A percentile compares a stretch with the other conserved stretches of the same genome.
Evolutionary conservation across 1,139 yeast species (phyloP).

Genomic region (Magnusiomyces paraingens): DNA sequence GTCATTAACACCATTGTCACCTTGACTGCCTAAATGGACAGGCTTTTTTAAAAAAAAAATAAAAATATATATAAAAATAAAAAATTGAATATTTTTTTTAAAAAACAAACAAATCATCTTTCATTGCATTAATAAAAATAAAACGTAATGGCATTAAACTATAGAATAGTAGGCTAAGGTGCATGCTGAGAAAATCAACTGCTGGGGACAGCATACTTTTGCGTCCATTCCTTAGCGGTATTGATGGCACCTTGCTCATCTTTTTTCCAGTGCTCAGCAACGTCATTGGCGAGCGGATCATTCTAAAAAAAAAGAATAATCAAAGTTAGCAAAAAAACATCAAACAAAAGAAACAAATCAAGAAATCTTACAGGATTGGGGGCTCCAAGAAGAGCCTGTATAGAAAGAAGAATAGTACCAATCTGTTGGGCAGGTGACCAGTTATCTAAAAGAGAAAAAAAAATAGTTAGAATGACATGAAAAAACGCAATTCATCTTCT

Average conservation of each 20-base stretch:
- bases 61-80: background rate
- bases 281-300: constrained; percentile 96
- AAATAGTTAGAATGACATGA: background rate
- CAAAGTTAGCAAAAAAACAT: background rate
- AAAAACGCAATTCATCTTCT: background rate
- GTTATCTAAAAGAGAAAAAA: constrained; percentile 29
- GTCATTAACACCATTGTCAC: constrained; percentile 95
- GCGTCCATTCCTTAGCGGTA: constrained; percentile 88
- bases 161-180: background rate
- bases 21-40: constrained; percentile 37
- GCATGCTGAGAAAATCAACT: background rate
- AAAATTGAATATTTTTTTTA: background rate
- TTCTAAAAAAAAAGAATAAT: constrained; percentile 36
- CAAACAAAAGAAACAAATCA: background rate
- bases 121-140: background rate
- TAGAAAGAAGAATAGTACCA: constrained; percentile 83
- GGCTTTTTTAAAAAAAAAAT: background rate
- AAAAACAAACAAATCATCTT: background rate
- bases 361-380: constrained; percentile 60
- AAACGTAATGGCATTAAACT: background rate
- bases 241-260: constrained; percentile 73
- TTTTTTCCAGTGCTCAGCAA: constrained; percentile 92
- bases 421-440: constrained; percentile 99
- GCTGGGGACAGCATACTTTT: constrained; percentile 45
- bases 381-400: constrained; percentile 89